Evolutionary conservation across 2,329 filamentous ascomycete species (phyloP).

Genomic region (Eurotiales sp.): DNA sequence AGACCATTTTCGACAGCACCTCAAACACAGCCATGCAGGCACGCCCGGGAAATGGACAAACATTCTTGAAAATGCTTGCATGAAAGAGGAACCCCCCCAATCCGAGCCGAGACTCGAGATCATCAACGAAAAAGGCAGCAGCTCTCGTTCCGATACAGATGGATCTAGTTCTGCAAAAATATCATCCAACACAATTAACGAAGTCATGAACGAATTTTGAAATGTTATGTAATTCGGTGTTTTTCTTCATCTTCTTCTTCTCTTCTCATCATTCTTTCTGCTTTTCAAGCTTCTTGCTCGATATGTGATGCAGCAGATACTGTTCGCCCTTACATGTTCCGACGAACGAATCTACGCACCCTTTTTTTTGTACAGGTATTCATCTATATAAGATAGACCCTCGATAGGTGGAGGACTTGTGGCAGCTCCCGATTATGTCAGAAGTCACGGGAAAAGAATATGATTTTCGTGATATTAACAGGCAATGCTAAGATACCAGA

Average conservation of each 20-base stretch:
- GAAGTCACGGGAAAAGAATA: too few relatives aligned
- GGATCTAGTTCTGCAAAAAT: conserved; percentile 13
- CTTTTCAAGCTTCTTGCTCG: too few relatives aligned
- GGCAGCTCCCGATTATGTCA: too few relatives aligned
- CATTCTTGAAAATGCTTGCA: conserved; percentile 93
- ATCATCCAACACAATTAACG: conserved; percentile 20
- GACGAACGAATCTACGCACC: too few relatives aligned
- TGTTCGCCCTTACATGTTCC: too few relatives aligned
- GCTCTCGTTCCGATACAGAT: conserved; percentile 12
- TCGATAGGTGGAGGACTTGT: too few relatives aligned
- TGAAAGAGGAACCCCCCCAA: conserved; percentile 68
- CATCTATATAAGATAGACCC: too few relatives aligned
- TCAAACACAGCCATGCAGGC: conserved; percentile 95
- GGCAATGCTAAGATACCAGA: too few relatives aligned
- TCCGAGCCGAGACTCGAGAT: conserved; percentile 26
- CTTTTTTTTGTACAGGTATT: too few relatives aligned
- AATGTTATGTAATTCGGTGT: neutral
- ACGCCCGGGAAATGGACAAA: conserved; percentile 99
- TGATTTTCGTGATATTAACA: too few relatives aligned
- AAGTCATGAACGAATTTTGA: conserved; percentile 21
- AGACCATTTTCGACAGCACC: conserved; percentile 95
- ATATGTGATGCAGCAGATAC: too few relatives aligned
- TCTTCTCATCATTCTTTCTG: too few relatives aligned
- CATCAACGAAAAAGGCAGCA: conserved; percentile 22
- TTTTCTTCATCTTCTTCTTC: neutral